phyloP scores from a whole-genome alignment of 768 basidiomycete species.

The Xerocomus potaroensis region DNA sequence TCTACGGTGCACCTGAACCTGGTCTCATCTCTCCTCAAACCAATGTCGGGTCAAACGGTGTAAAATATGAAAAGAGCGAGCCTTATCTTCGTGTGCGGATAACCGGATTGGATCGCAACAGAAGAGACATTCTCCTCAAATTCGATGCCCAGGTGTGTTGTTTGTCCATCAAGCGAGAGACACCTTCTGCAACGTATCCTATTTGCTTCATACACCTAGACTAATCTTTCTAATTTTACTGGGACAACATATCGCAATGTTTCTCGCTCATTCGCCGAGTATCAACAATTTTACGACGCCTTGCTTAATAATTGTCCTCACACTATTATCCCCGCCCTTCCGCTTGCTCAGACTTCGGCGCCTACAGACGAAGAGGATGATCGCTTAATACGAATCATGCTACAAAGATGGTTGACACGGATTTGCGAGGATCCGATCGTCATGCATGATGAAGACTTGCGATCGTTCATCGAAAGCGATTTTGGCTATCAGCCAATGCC shows the following conservation, averaged over 20 bases:
- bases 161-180: background rate
- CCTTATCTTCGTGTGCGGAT: conserved; percentile 89
- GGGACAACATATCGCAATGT: conserved; percentile 89
- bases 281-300: conserved; percentile 90
- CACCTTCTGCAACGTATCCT: background rate
- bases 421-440: conserved; percentile 91
- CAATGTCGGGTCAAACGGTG: conserved; percentile 62
- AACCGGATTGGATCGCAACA: conserved; percentile 88
- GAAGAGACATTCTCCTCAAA: conserved; percentile 89
- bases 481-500: conserved; percentile 93
- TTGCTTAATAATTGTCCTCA: conserved; percentile 90
- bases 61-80: conserved; percentile 67
- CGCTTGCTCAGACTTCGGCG: conserved; percentile 94
- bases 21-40: conserved; percentile 77
- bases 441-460: conserved; percentile 85
- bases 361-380: conserved; percentile 99
- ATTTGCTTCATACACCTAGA: conserved; percentile 43
- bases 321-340: conserved; percentile 93
- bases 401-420: conserved; percentile 91
- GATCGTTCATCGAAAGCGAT: conserved; percentile 94
- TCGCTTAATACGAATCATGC: conserved; percentile 87
- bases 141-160: conserved; percentile 85
- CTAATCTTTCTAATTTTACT: conserved; percentile 89
- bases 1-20: conserved; percentile 81
- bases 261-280: conserved; percentile 92